Percentiles rank a stretch among this genome's conserved stretches.
These are phyloP conservation scores for Neurospora tetraspora DNA, from an alignment of 495 filamentous ascomycete genomes.

Conservation along the genomic window DNA sequence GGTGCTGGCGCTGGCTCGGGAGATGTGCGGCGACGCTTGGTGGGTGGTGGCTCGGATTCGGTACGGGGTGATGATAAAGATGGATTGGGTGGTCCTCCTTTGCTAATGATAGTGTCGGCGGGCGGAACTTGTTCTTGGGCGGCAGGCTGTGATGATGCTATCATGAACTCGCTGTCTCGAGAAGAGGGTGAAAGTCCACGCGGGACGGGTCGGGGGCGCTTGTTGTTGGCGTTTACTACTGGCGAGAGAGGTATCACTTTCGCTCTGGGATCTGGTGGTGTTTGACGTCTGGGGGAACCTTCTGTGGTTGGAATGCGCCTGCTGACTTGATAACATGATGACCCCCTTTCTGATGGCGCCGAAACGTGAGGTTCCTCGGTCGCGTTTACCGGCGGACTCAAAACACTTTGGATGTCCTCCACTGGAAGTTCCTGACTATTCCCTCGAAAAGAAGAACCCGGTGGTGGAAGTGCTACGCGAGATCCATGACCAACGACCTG, in stretches of 20 bases:
- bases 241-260: slow-evolving; percentile 13
- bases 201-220: not conserved
- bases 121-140: not conserved
- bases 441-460: not conserved
- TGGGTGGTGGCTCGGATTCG: slow-evolving; percentile 27
- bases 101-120: not conserved
- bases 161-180: not conserved
- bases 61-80: slow-evolving; percentile 14
- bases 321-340: not conserved
- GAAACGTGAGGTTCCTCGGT: not conserved
- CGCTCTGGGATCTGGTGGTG: not conserved
- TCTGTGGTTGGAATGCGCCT: not conserved
- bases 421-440: not conserved
- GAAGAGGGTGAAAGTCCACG: not conserved
- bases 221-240: not conserved
- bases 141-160: not conserved
- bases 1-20: not conserved
- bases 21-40: slow-evolving; percentile 15
- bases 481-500: not conserved
- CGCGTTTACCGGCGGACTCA: not conserved
- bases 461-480: not conserved
- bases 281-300: not conserved
- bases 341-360: not conserved
- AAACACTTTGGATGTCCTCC: not conserved
- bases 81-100: not conserved